Evolutionary conservation across 164 flowering plant species (phyloP), one percentile per base, ranked within the genome.

Genomic region (Platanus orientalis): DNA sequence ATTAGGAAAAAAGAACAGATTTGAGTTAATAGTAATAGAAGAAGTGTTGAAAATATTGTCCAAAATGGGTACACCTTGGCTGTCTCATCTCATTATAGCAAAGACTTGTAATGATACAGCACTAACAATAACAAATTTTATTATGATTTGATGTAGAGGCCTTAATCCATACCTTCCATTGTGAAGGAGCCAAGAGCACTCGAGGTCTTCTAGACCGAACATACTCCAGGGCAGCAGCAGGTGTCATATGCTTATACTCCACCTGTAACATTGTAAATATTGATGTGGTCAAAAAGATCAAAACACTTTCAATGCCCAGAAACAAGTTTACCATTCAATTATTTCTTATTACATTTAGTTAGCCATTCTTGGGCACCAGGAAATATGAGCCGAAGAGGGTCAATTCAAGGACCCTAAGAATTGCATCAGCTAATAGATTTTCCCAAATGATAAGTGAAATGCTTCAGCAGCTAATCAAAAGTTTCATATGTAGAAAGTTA

Each of bases 171-270:
- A 85, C 96, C 88, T 85, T 81, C 88, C 87, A 81, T 66, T 90
- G 96, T 1, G 83, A 71, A 7, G 91, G 85, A 55, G 83, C 80
- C 60, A 90, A 73, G 59, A 83, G 76, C 48, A 90, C 92, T 57
- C 96, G 79, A 67, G 96, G 96, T 68, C 96, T 79, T 73, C 79
- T 81, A 9, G 86, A 87, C 19, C 87, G 78, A 36, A 90, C 91
- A 69, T 79, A 83, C 57, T 87, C 90, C 59, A 85, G 44, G 27
- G 96, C 96, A 65, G 78, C 79, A 67, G 57, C 62, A 49, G 93
- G 93, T 39, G 84, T 79, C 96, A 90, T 90, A 56, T 77, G 69
- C 80, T 83, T 90, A 66, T 87, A 76, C 66, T 81, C 63, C 32
- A 90, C 85, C 96, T 90, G 73, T 54, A 73, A 61, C 49, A 67